Conservation (phyloP, 768 basidiomycete genomes). For the Tylopilus intermedius region DNA sequence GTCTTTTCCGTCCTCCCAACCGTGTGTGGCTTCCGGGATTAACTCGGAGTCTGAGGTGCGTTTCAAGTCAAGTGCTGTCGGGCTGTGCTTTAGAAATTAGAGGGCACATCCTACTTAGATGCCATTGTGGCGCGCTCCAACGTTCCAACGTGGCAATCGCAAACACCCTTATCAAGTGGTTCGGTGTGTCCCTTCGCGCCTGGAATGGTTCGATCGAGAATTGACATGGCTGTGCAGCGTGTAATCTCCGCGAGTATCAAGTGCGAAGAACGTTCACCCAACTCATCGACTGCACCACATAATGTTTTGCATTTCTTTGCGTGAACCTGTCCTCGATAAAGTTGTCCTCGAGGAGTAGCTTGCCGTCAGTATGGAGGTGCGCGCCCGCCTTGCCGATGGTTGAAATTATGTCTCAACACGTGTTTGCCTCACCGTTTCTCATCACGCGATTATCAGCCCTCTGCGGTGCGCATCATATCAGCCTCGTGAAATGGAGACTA, state of each 20-base stretch:
- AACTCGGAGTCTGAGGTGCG: not conserved
- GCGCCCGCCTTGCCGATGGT: slow-evolving; percentile 9
- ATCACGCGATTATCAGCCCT: slow-evolving; percentile 35
- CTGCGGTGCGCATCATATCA: slow-evolving; percentile 30
- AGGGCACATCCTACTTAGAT: not conserved
- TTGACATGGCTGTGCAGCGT: slow-evolving; percentile 10
- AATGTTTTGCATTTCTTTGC: slow-evolving; percentile 2
- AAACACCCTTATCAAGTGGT: not conserved
- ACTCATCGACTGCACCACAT: slow-evolving; percentile 1
- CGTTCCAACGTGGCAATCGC: slow-evolving; percentile 10
- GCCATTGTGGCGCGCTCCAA: slow-evolving; percentile 2
- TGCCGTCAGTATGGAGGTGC: slow-evolving; percentile 11
- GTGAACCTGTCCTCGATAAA: slow-evolving; percentile 13
- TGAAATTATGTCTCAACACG: slow-evolving; percentile 20
- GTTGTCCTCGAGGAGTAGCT: not conserved
- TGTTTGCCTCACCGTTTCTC: slow-evolving; percentile 26
- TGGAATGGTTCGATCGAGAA: slow-evolving; percentile 7
- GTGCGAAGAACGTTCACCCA: not conserved
- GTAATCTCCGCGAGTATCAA: slow-evolving; percentile 21
- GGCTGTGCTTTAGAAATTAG: not conserved
- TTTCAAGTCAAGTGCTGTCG: not conserved
- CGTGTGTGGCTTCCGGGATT: not conserved
- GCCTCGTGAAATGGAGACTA: slow-evolving; percentile 18
- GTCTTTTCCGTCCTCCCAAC: not conserved
- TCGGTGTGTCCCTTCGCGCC: slow-evolving; percentile 5